Evolutionary conservation across 495 filamentous ascomycete genomes (phyloP).

Genomic region (Neurospora hispaniola): DNA sequence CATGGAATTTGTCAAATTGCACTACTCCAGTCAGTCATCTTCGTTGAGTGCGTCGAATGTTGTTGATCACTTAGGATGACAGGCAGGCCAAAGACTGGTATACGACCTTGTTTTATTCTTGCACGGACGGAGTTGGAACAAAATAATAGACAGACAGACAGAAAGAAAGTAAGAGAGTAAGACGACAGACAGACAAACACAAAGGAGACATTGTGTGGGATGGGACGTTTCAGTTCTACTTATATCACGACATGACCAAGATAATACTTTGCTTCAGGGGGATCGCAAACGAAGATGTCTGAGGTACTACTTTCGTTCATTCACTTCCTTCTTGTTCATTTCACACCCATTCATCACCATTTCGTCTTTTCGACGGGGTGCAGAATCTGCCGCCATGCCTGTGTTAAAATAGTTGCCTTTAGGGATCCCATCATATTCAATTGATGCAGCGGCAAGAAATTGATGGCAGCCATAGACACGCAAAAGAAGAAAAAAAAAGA

Average conservation of each 20-base stretch:
- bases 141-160: constrained; percentile 9
- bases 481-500: not conserved
- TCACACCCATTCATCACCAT: not conserved
- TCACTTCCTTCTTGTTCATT: not conserved
- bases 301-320: not conserved
- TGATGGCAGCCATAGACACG: not conserved
- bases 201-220: not conserved
- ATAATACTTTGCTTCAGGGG: not conserved
- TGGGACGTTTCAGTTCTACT: not conserved
- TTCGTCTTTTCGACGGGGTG: not conserved
- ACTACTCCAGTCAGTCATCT: constrained; percentile 7
- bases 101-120: constrained; percentile 8
- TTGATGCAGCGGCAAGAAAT: not conserved
- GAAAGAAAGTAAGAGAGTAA: constrained; percentile 22
- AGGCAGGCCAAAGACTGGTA: not conserved
- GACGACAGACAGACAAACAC: not conserved
- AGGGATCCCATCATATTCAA: not conserved
- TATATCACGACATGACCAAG: not conserved
- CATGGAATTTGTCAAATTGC: constrained; percentile 20
- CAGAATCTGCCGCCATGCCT: not conserved
- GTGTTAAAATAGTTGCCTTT: not conserved
- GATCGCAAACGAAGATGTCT: not conserved
- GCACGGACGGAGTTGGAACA: not conserved
- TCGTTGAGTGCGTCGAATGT: constrained; percentile 20
- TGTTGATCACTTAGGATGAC: not conserved